Base-by-base conservation (phyloP, 805 yeast genomes). In the Pichia rugopelliculosa region DNA sequence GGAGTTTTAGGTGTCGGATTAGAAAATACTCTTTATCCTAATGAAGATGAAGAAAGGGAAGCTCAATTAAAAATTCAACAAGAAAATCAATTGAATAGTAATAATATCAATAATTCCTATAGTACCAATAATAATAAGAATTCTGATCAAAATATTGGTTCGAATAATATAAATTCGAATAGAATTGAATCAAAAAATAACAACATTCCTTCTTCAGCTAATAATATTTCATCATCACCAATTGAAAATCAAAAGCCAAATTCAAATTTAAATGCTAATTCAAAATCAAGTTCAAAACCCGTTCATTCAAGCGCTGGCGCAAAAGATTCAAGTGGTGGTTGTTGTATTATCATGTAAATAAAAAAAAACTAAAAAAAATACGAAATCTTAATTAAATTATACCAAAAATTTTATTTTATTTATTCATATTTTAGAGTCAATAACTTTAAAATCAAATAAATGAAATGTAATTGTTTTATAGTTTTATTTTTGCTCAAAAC, bases 301-400 rank as follows among this genome's bases (percentile, higher is more conserved):
- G 42, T 36, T 23, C 24, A 36, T 18, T 21, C 44, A 25, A 25
- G 48, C 42, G 39, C 52, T 25, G 47, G 49, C 42, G 47, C 51
- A 39, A 44, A 48, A 21, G 47, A 46, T 21, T 58, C 56, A 39
- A 56, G 57, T 38, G 64, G 68, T 44, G 69, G 69, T 12, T 66
- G 70, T 49, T 65, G 69, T 58, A 51, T 53, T 27, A 59, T 66
- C 36, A 56, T 65, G 61, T 65, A 51, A 59, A 25, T 20, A n/a
- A 30, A 17, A 9, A 13, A 17, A 21, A 17, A 8, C 12, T 36
- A 10, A 13, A 26, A 10, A 9, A 36, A 23, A 8, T 30, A 38
- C 18, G 13, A 23, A 24, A 20, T 24, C 24, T 18, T 43, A 17
- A 6, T 40, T 36, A 4, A n/a, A 11, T 9, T 34, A 11, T 45